These are phyloP conservation scores for Talaromyces marneffei DNA, from an alignment of 2,329 filamentous ascomycete species.

Conservation along the genomic window DNA sequence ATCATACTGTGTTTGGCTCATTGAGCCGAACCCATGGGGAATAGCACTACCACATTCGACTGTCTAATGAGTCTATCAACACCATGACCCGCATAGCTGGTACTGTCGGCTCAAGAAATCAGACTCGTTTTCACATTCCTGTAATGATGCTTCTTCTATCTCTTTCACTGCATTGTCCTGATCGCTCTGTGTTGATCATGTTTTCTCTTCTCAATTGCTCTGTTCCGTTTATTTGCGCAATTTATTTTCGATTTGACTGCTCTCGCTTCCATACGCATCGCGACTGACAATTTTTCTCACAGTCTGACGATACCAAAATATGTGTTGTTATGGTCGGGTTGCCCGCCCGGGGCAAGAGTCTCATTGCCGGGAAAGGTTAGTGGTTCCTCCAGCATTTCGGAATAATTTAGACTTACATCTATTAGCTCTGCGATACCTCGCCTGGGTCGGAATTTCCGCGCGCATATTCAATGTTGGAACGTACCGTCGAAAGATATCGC, in stretches of 20 bases:
- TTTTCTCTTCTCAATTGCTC: background rate
- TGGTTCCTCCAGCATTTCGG: background rate
- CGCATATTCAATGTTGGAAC: slow-evolving; percentile 96
- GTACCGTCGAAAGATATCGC: slow-evolving; percentile 83
- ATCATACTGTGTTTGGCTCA: background rate
- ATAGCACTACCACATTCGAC: background rate
- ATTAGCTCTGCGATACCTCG: slow-evolving; percentile 82
- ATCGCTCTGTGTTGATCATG: background rate
- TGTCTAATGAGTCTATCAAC: background rate
- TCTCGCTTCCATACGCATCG: background rate
- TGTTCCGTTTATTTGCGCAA: background rate
- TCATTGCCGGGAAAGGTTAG: slow-evolving; percentile 91
- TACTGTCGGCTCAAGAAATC: slow-evolving; percentile 9
- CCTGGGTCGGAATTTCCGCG: slow-evolving; percentile 91
- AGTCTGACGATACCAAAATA: slow-evolving; percentile 93
- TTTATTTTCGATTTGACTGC: background rate
- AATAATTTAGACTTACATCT: background rate
- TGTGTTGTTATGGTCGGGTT: slow-evolving; percentile 99
- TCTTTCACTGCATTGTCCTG: background rate
- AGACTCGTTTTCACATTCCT: slow-evolving; percentile 25
- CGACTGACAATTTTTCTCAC: slow-evolving; percentile 26
- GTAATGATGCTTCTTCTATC: slow-evolving; percentile 19
- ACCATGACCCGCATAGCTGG: slow-evolving; percentile 9
- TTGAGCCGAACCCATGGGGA: background rate
- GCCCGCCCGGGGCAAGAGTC: slow-evolving; percentile 90